Evolutionary conservation across 495 filamentous ascomycete species (phyloP), one percentile per base, ranked within the genome.

Genomic region (Neurospora pannonica): DNA sequence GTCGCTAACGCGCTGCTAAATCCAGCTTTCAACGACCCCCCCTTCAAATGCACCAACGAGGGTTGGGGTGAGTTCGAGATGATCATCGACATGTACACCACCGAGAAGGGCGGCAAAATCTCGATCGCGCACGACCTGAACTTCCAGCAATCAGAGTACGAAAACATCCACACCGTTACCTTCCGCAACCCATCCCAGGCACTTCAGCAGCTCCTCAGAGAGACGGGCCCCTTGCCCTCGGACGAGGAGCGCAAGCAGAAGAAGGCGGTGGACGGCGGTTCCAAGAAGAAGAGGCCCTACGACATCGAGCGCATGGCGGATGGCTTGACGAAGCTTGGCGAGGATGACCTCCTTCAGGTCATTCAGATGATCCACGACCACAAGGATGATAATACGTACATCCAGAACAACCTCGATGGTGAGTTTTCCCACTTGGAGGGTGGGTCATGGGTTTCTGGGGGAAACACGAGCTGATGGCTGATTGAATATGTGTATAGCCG

Each of bases 61-160:
- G 97, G 97, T 77, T 99, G 97, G 97, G 97, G 97, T 78, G 97
- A 99, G 84, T 99, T 99, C 79, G 97, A 98, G 79, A 95, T 98
- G 93, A 85, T 87, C 36, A 95, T 98, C 75, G 87, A 91, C 71
- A 86, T 97, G 38, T 90, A 88, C 76, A 90, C 89, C n/a, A 89
- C 91, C 34, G 93, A 97, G 83, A 94, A 94, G 83, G 90, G 90
- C 24, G 95, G 94, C 74, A 94, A 97, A 70, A 90, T 92, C 78
- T 85, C 87, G 28, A 84, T 99, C 73, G 81, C 83, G 38, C 97
- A 99, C 82, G 97, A 99, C 80, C 86, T 99, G 71, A 97, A 99
- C 85, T 99, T 99, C 78, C 86, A 89, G 70, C 88, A 89, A 71
- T 85, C 89, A 72, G 87, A 89, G 70, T 99, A 99, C 81, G 94